These are phyloP conservation scores for Diaporthe sp. DNA, from an alignment of 2,329 filamentous ascomycete species.

Conservation along the genomic window DNA sequence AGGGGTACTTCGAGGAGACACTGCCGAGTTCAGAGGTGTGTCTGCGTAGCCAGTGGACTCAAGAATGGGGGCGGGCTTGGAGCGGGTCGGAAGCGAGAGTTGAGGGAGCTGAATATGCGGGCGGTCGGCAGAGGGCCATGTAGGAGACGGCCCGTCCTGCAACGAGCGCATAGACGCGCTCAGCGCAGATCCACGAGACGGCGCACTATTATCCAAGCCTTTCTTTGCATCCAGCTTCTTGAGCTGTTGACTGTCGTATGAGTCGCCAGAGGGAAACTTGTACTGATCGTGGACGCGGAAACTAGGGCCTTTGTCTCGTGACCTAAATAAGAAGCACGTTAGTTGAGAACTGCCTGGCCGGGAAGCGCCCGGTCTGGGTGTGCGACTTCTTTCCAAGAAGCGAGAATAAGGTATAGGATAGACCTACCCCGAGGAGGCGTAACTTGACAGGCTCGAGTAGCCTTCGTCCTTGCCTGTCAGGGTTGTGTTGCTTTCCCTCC, in stretches of 20 bases:
- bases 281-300: slow-evolving; percentile 64
- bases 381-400: no score
- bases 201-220: slow-evolving; percentile 58
- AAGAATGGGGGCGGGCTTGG: slow-evolving; percentile 55
- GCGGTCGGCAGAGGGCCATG: slow-evolving; percentile 51
- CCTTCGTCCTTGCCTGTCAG: slow-evolving; percentile 55
- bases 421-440: slow-evolving; percentile 37
- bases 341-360: slow-evolving; percentile 38
- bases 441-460: slow-evolving; percentile 46
- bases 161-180: slow-evolving; percentile 49
- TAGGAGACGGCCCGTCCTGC: slow-evolving; percentile 48
- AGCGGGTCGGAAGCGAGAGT: slow-evolving; percentile 60
- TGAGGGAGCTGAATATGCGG: slow-evolving; percentile 57
- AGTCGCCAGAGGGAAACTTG: slow-evolving; percentile 57
- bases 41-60: slow-evolving; percentile 61
- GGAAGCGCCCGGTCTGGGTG: slow-evolving; percentile 45
- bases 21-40: slow-evolving; percentile 60
- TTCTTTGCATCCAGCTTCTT: slow-evolving; percentile 67
- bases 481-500: slow-evolving; percentile 46
- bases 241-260: slow-evolving; percentile 64
- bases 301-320: slow-evolving; percentile 57
- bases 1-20: slow-evolving; percentile 59
- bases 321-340: slow-evolving; percentile 47
- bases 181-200: slow-evolving; percentile 58
- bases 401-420: background rate